Conservation (phyloP, 345 rosid genomes). For the Adansonia digitata region DNA sequence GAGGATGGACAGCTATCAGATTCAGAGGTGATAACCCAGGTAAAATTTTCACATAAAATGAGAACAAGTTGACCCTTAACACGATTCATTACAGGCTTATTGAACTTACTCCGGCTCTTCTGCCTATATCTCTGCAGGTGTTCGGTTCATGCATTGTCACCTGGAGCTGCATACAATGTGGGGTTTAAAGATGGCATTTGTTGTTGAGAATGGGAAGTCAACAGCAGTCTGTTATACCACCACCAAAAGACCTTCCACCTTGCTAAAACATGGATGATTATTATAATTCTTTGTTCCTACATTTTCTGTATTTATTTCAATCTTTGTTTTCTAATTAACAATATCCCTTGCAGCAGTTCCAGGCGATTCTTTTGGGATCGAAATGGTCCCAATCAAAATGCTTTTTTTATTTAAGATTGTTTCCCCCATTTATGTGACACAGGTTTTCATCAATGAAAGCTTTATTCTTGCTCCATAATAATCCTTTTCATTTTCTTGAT, state of each 20-base stretch:
- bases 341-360: too few relatives aligned
- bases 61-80: too few relatives aligned
- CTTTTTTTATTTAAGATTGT: constrained; percentile 28
- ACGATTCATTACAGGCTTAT: neutral
- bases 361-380: constrained; percentile 24
- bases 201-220: constrained; percentile 41
- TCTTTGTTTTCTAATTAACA: too few relatives aligned
- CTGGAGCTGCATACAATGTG: constrained; percentile 47
- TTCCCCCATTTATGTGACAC: constrained; percentile 8
- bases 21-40: constrained; percentile 78
- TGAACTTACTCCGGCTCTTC: neutral
- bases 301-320: constrained; percentile 2
- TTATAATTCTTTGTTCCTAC: neutral
- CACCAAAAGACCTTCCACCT: constrained; percentile 43
- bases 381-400: constrained; percentile 14
- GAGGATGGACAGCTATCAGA: constrained; percentile 68
- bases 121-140: constrained; percentile 27
- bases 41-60: constrained; percentile 16
- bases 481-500: neutral
- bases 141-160: constrained; percentile 44
- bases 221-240: constrained; percentile 37
- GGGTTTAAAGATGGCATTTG: constrained; percentile 57
- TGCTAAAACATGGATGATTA: constrained; percentile 34
- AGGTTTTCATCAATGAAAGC: constrained; percentile 1
- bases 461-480: too few relatives aligned